A percentile compares a stretch with the other conserved stretches of the same genome.
These are phyloP conservation scores for Erythrophleum ivorense DNA, from an alignment of 331 rosid genomes.

Conservation along the genomic window DNA sequence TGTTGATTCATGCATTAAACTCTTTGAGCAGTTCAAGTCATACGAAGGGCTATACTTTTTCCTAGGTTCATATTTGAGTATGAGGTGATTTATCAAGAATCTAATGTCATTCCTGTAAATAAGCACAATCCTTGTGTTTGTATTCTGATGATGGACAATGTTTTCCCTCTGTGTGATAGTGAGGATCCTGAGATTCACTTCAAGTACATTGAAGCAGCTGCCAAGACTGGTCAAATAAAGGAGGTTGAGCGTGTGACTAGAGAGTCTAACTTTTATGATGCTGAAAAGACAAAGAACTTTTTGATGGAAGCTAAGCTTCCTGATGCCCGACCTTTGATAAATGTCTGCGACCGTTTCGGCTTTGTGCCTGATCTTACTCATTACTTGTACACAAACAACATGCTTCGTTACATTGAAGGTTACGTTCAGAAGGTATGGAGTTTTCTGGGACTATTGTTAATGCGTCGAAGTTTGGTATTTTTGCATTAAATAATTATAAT, in stretches of 20 bases:
- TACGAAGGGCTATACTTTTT: constrained; percentile 97
- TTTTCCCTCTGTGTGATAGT: constrained; percentile 55
- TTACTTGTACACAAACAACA: constrained; percentile 89
- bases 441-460: no score
- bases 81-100: constrained; percentile 88
- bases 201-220: constrained; percentile 98
- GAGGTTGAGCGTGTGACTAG: constrained; percentile 99
- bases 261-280: constrained; percentile 96
- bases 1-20: constrained; percentile 85
- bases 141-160: no score
- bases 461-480: no score
- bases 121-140: constrained; percentile 29
- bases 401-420: constrained; percentile 99
- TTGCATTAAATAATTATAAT: no score
- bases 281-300: constrained; percentile 96
- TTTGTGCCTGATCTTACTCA: constrained; percentile 99
- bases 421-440: constrained; percentile 94
- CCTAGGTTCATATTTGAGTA: constrained; percentile 95
- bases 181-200: constrained; percentile 99
- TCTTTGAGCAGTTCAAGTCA: constrained; percentile 97
- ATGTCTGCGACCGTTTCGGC: constrained; percentile 98
- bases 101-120: no score
- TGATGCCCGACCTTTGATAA: constrained; percentile 94
- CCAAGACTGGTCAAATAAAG: constrained; percentile 98
- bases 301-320: constrained; percentile 99